Evolutionary conservation across 352 stramenopile genomes (phyloP).

Genomic region (Globisporangium viniferum): DNA sequence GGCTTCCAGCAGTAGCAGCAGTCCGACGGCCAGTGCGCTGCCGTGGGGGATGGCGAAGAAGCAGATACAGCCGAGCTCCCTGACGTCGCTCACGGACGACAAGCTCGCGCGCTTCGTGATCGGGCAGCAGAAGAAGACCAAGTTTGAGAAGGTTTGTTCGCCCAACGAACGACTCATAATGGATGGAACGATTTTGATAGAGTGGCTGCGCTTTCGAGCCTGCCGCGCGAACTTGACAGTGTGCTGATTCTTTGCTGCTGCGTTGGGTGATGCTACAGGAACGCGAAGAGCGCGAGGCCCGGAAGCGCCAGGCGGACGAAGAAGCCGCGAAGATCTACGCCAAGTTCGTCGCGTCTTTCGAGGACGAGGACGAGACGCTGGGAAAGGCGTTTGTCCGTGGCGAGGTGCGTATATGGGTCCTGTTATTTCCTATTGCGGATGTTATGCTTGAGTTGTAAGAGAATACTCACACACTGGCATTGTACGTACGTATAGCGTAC

Average conservation of each 20-base stretch:
- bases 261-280: slow-evolving; percentile 27
- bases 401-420: slow-evolving; percentile 11
- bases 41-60: slow-evolving; percentile 65
- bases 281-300: slow-evolving; percentile 73
- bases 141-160: slow-evolving; percentile 79
- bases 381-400: slow-evolving; percentile 68
- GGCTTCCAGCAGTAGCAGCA: slow-evolving; percentile 1
- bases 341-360: slow-evolving; percentile 89
- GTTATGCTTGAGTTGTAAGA: too few relatives aligned
- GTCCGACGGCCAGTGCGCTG: slow-evolving; percentile 14
- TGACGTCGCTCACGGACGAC: slow-evolving; percentile 65
- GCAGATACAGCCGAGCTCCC: slow-evolving; percentile 69
- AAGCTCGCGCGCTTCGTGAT: slow-evolving; percentile 79
- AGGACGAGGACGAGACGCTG: slow-evolving; percentile 57
- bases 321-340: slow-evolving; percentile 88
- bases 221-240: neutral
- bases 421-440: too few relatives aligned
- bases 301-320: slow-evolving; percentile 80
- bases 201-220: neutral
- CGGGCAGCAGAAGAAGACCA: slow-evolving; percentile 82
- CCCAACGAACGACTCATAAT: neutral
- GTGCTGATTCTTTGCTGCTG: neutral
- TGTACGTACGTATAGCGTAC: slow-evolving; percentile 1
- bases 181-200: neutral
- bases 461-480: neutral